Evolutionary conservation across 208 protist genomes (phyloP), one percentile per base, ranked within the genome.

Genomic region (Strigomonas culicis): DNA sequence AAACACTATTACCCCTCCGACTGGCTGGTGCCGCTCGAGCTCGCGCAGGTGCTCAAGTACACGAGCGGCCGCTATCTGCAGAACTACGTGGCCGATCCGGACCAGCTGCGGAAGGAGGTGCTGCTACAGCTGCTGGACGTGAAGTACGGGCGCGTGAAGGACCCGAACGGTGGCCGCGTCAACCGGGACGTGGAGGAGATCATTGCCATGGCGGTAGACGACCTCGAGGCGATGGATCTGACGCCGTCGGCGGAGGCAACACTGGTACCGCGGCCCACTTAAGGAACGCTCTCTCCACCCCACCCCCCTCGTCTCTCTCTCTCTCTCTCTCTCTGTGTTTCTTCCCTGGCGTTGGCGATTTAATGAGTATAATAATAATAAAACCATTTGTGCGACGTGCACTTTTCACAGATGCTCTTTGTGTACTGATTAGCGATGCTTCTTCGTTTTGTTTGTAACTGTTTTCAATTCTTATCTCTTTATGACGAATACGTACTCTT

Each of bases 21-120:
- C 72, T 94, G 88, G 85, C 80, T 94, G 8, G 85, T 94, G 59
- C 84, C 84, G 41, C 72, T 94, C 28, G 84, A 94, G 75, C 74
- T 94, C 21, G 88, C 88, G 27, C 88, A 94, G 72, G 74, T 94
- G 34, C 70, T 94, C 15, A 94, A 94, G 70, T 94, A 92, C 73
- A 86, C 80, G 7, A 92, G 77, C 31, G 88, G 82, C 11, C 64
- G 57, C 13, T 94, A 86, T 66, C 59, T 94, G 55, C 84, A 88
- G 65, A 84, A 84, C 46, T 94, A 92, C 70, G 82, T 94, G 10
- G 74, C 80, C 0, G 88, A 94, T 71, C 88, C 88, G 0, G 84
- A 94, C 44, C 66, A 86, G 66, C 71, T 92, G 75, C 82, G 88
- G 11, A 85, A 88, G 71, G 84, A 94, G 63, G 80, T 94, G 28